Evolutionary conservation across 2,329 filamentous ascomycete species (phyloP), one percentile per base, ranked within the genome.

Genomic region (Ascochyta fabae): DNA sequence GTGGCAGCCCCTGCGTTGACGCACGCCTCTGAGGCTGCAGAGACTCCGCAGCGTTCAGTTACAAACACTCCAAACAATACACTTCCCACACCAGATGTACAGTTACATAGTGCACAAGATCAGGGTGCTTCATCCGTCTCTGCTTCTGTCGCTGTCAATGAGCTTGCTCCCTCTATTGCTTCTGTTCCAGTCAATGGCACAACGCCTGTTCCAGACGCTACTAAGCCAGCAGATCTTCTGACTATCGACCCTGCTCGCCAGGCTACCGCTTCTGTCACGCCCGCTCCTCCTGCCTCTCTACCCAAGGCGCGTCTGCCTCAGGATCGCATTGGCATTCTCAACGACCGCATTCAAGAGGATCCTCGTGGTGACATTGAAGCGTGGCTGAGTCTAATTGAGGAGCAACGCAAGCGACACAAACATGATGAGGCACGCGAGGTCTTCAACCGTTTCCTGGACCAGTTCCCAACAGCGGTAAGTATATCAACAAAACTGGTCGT

Each of bases 381-480:
- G 29, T 99, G 95, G 95, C 80, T 96, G 68, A 85, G 86, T 62
- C 83, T 99, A 72, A 94, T 99, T 72, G 85, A 86, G 64, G 92
- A 97, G 73, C 86, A 96, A 75, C 89, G 89, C 66, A 88, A 86
- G 69, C 90, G 89, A 68, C 90, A 90, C 77, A 91, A 92, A 75
- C 79, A 93, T 59, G 91, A 96, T 58, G 89, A 94, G 68, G 86
- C 90, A 26, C 87, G 94, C 61, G 85, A 83, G 55, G 86, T 88
- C 15, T 99, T 95, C 71, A 89, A 95, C 62, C 86, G 92, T 34
- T 97, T 98, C 74, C 82, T 98, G 63, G 86, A 90, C 61, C 81
- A 94, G 24, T 98, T 98, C 68, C 96, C 95, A 3, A 88, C 92
- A 73, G 88, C 92, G 66, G 95, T 98, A 86, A 84, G 94, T 86